A percentile compares a stretch with the other conserved stretches of the same genome.
These are phyloP conservation scores for Rhynchospora tenuis DNA, from an alignment of 176 grass and related monocot species.

Conservation along the genomic window DNA sequence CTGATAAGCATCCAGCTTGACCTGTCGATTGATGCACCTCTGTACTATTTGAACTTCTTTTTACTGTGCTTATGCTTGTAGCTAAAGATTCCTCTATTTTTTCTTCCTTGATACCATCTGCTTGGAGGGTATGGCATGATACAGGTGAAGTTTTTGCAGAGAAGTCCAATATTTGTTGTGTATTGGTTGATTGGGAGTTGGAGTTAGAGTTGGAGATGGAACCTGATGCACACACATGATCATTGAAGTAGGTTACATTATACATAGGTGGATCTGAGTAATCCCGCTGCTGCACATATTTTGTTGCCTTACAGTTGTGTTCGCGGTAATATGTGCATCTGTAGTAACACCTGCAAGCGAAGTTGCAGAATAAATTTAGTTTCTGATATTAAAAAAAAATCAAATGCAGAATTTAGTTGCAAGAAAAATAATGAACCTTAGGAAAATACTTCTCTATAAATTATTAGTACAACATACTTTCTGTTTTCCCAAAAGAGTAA, in stretches of 20 bases:
- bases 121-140: not conserved
- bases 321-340: conserved; percentile 42
- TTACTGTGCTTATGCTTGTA: not conserved
- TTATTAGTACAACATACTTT: not conserved
- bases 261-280: conserved; percentile 24
- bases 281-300: conserved; percentile 51
- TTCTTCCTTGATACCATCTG: not conserved
- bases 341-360: conserved; percentile 53
- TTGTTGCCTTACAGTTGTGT: conserved; percentile 47
- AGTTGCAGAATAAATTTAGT: not conserved
- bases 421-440: not conserved
- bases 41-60: not conserved
- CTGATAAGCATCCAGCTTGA: not conserved
- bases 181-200: not conserved
- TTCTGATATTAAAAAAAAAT: not conserved
- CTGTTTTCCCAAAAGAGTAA: not conserved
- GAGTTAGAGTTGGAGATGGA: not conserved
- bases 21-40: not conserved
- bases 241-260: conserved; percentile 38
- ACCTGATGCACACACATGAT: conserved; percentile 42
- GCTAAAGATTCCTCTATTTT: not conserved
- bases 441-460: not conserved
- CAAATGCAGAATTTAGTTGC: not conserved
- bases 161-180: conserved; percentile 1
- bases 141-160: not conserved